Conservation (phyloP, 352 stramenopile species). For the Phytophthora lateralis region DNA sequence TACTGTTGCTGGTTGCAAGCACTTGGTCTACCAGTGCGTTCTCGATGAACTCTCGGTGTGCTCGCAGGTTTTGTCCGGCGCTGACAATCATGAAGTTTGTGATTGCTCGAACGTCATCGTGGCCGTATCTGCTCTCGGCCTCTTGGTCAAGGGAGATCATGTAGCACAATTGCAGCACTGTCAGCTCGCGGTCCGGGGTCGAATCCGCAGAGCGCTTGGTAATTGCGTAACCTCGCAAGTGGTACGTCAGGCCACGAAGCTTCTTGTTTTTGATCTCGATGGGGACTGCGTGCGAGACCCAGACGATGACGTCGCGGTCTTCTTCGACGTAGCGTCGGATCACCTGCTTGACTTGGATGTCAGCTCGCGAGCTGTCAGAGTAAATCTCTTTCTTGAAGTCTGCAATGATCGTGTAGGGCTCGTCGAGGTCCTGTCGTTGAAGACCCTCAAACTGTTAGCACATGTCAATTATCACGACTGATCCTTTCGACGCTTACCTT, state of each 20-base stretch:
- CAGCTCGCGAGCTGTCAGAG: constrained; percentile 37
- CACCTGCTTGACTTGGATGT: constrained; percentile 54
- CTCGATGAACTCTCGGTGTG: constrained; percentile 27
- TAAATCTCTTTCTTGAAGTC: constrained; percentile 50
- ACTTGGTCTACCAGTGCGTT: constrained; percentile 18
- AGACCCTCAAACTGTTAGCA: neutral
- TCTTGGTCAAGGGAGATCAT: constrained; percentile 17
- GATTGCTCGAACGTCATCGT: constrained; percentile 9
- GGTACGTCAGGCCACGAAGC: constrained; percentile 34
- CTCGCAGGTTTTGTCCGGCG: constrained; percentile 14
- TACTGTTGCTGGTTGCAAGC: neutral
- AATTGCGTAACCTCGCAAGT: constrained; percentile 53
- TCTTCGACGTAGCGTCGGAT: constrained; percentile 48
- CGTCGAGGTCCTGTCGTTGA: constrained; percentile 12
- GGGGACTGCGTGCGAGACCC: constrained; percentile 33
- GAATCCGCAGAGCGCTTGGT: constrained; percentile 12
- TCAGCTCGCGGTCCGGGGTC: constrained; percentile 2
- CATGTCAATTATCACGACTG: neutral
- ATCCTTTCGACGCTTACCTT: constrained; percentile 10
- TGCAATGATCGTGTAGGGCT: constrained; percentile 47
- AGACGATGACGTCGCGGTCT: constrained; percentile 50
- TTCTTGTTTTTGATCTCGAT: constrained; percentile 52
- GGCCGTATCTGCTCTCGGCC: constrained; percentile 3
- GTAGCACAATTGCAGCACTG: constrained; percentile 19
- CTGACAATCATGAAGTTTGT: constrained; percentile 25